Evolutionary conservation across 257 asterid genomes (phyloP), one percentile per base, ranked within the genome.

Genomic region (Sherardia arvensis): DNA sequence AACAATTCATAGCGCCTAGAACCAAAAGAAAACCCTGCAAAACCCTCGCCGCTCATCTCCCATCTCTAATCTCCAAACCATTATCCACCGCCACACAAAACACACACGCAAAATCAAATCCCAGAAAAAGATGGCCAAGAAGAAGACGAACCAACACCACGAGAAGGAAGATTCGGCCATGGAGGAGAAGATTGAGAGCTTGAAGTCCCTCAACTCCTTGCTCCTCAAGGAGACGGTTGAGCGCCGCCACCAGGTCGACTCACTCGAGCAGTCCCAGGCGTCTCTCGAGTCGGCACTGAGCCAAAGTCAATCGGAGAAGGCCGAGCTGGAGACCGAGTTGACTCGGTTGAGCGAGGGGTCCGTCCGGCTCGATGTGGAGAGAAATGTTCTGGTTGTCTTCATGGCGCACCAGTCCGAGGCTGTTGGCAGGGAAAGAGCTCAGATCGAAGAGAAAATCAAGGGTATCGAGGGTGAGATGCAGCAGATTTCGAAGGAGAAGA

Each of bases 211-310:
- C 25, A 91, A 91, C 33, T 78, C 56, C 27, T 75, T 75, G 70
- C 93, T 91, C 51, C 73, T 91, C 3, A 84, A 77, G 79, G 87
- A 87, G 81, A 76, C 85, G 1, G 25, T 73, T 54, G 92, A 81
- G 74, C 84, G 87, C 53, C 90, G 97, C 54, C 81, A 84, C 65
- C 84, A 76, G 76, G 85, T 90, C 67, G 87, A 75, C 8, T 70
- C 91, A 38, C 88, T 87, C 10, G 36, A 51, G 51, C 78, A 71
- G 56, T 72, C 79, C 0, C 85, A 80, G 11, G 76, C 58, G 48
- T 73, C 68, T 36, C 62, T 90, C 67, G 84, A 84, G 38, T 69
- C 70, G 62, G 86, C 84, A 74, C 73, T 90, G 6, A 57, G 69
- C 64, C 84, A 75, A 59, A 57, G 87, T 57, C 69, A 76, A 64